Evolutionary conservation across 139 green algal species (phyloP), one percentile per base, ranked within the genome.

Genomic region (Volvox africanus): DNA sequence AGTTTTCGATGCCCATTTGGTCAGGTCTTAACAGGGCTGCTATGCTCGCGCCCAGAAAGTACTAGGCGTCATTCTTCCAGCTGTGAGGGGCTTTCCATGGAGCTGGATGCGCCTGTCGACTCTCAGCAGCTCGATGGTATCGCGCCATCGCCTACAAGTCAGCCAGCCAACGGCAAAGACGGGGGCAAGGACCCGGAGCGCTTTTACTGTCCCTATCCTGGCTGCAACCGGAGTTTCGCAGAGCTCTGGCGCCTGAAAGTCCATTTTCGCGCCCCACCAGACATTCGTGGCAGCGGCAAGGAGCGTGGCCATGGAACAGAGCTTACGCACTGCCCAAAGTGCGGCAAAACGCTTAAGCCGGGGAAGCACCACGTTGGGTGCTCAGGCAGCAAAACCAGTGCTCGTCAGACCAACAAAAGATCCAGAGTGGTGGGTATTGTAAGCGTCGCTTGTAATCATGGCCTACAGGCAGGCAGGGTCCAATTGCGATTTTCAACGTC

Each of bases 291-390:
- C 77, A 95, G 89, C 35, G 97, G 97, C 71, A 97, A 97, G 91
- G 97, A 98, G 92, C 93, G 97, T 16, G 97, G 97, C 22, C 97
- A 98, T 83, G 97, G 97, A 32, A 95, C 91, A n/a, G 97, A 98
- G 91, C 94, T 98, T 18, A 92, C 92, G 65, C 93, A 94, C 37
- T 98, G 97, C 92, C 97, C 97, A 28, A 97, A 98, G 86, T 98
- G 97, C 77, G 92, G 92, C 28, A 96, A 97, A 87, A 91, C 93
- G n/a, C 89, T 98, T 18, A 97, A 97, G 77, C 95, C 96, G 17
- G 96, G 97, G 20, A 97, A 97, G 89, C 96, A 98, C 92, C 97
- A 98, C 85, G 96, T 98, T 18, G 95, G 96, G 32, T 98, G 97
- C 86, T 95, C 93, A 1, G 96, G 93, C 16, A 95, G 94, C 73